Evolutionary conservation across 805 yeast species (phyloP).

Genomic region (Priceomyces medius): DNA sequence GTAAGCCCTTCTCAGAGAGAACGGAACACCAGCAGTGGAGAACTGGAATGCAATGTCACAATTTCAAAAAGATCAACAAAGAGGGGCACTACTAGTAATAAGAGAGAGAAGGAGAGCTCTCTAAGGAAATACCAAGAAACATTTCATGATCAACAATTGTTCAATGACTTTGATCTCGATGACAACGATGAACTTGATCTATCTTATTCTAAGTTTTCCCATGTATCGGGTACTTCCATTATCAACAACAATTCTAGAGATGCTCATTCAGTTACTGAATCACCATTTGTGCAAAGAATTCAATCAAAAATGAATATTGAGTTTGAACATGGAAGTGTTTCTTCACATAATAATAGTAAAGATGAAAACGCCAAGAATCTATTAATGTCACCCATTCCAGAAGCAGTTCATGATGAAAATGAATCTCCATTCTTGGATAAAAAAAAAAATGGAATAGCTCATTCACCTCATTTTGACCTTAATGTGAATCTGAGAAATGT

Average conservation of each 20-base stretch:
- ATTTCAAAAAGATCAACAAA: too few relatives aligned
- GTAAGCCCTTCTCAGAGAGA: not conserved
- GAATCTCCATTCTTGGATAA: slow-evolving; percentile 20
- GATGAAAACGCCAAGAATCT: not conserved
- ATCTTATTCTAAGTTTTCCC: slow-evolving; percentile 40
- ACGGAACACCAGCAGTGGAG: not conserved
- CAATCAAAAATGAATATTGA: slow-evolving; percentile 19
- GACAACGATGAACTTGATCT: slow-evolving; percentile 24
- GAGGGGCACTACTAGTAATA: too few relatives aligned
- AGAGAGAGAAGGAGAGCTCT: slow-evolving; percentile 22
- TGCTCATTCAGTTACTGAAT: slow-evolving; percentile 7
- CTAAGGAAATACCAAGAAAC: slow-evolving; percentile 31
- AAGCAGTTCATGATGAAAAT: slow-evolving; percentile 11
- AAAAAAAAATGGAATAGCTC: not conserved
- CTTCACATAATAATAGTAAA: not conserved
- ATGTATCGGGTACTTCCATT: slow-evolving; percentile 21
- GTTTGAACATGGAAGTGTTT: slow-evolving; percentile 8
- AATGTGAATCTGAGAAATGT: not conserved
- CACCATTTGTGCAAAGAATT: slow-evolving; percentile 31
- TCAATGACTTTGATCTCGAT: slow-evolving; percentile 29
- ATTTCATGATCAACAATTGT: slow-evolving; percentile 16
- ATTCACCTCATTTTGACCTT: slow-evolving; percentile 1
- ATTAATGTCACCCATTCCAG: slow-evolving; percentile 5
- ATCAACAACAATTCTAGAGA: not conserved
- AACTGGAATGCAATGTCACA: not conserved